phyloP scores from a whole-genome alignment of 495 filamentous ascomycete species.

The Lepraria neglecta region DNA sequence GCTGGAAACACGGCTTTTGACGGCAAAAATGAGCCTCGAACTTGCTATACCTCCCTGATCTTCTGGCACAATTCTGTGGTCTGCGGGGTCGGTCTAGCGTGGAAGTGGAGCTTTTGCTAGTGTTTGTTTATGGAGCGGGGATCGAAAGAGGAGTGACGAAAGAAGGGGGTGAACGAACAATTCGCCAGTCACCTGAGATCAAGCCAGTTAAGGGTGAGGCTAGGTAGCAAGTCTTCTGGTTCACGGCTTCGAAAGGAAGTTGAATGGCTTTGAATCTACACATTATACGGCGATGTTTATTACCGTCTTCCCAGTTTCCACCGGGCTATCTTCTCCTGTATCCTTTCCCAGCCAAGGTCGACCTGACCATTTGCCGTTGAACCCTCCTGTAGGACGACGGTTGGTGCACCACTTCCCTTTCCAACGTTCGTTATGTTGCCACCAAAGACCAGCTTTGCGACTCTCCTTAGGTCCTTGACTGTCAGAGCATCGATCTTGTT shows the following conservation, averaged over 20 bases:
- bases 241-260: neutral
- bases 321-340: conserved; percentile 72
- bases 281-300: neutral
- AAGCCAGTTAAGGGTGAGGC: too few relatives aligned
- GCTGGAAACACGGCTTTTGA: too few relatives aligned
- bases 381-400: conserved; percentile 85
- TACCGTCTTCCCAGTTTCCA: conserved; percentile 76
- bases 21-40: too few relatives aligned
- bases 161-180: too few relatives aligned
- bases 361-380: conserved; percentile 47
- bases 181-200: too few relatives aligned
- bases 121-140: too few relatives aligned
- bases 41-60: too few relatives aligned
- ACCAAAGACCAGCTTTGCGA: conserved; percentile 73
- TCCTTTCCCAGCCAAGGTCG: conserved; percentile 72
- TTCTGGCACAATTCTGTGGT: too few relatives aligned
- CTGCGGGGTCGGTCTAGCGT: too few relatives aligned
- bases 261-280: conserved; percentile 10
- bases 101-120: too few relatives aligned
- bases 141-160: too few relatives aligned
- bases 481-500: conserved; percentile 74
- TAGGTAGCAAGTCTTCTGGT: too few relatives aligned
- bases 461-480: conserved; percentile 72
- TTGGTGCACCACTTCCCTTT: conserved; percentile 79
- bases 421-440: conserved; percentile 72